Base-by-base conservation (phyloP, 495 filamentous ascomycete genomes). In the Acidiella bohemica region DNA sequence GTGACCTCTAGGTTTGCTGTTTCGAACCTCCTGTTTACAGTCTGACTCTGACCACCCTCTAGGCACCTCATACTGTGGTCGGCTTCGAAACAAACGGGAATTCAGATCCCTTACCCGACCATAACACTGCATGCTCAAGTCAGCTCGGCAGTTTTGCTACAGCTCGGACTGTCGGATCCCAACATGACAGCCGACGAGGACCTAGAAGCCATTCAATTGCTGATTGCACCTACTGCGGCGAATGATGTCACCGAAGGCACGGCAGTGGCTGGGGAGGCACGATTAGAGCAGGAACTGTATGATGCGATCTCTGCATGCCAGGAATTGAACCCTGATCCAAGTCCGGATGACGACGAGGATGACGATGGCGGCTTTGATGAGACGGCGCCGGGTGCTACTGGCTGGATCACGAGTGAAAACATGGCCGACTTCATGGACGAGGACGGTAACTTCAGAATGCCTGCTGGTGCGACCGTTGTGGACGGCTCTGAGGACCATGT, bases 391-490 rank as follows among this genome's bases (percentile, higher is more conserved):
- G 85, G 88, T 9, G 88, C 84, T 53, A 76, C 74, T 0, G 86
- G 86, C 2, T 97, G 90, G 90, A 95, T 97, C 47, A 97, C 90
- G 13, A 80, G 85, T 11, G 90, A 95, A 39, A 97, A 97, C 59
- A 81, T 93, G 56, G 69, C 78, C 36, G 74, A 94, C 53, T 93
- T 67, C 48, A 68, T 77, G 54, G 75, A 78, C 50, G 75, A 72
- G 55, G 65, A 74, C 36, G 78, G 74, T 29, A 73, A 77, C 47
- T 76, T 69, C 59, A 74, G 72, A n/a, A 70, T 61, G 27, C 63
- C 73, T 35, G 64, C 71, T 57, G 39, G 32, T n/a, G 14, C 26
- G 11, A 26, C 47, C 3, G 36, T 51, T 6, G 16, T 46, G 24
- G 56, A 58, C 30, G 60, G 46, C n/a, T 57, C 45, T 1, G 47